phyloP scores from a whole-genome alignment of 2,329 filamentous ascomycete species.

The Sporothrix pseudoabietina region DNA sequence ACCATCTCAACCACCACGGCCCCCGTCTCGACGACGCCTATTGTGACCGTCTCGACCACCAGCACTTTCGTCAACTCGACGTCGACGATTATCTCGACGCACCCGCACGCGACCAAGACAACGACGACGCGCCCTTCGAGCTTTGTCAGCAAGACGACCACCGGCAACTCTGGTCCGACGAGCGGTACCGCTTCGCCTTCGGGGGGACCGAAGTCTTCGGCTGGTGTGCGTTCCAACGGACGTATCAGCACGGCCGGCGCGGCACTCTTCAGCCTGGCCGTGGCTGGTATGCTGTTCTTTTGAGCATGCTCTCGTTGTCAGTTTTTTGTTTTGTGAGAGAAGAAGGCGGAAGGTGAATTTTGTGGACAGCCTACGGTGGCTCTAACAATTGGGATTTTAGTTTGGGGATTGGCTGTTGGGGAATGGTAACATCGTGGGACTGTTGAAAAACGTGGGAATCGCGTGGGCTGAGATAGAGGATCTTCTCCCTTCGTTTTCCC shows the following conservation, averaged over 20 bases:
- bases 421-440: not conserved
- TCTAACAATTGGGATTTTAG: not conserved
- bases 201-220: not conserved
- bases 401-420: not conserved
- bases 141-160: slow-evolving; percentile 8
- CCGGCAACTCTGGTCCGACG: not conserved
- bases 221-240: not conserved
- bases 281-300: not conserved
- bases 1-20: not conserved
- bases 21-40: not conserved
- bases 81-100: not conserved
- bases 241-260: not conserved
- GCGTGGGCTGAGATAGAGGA: not conserved
- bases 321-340: not conserved
- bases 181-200: slow-evolving; percentile 4
- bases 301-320: not conserved
- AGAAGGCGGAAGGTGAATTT: not conserved
- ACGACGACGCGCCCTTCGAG: not conserved
- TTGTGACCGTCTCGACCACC: not conserved
- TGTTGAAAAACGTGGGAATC: slow-evolving; percentile 1
- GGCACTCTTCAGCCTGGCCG: slow-evolving; percentile 8
- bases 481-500: not conserved
- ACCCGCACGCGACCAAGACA: slow-evolving; percentile 9
- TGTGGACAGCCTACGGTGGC: not conserved
- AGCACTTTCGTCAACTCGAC: slow-evolving; percentile 19